Evolutionary conservation across 306 rosid genomes (phyloP), one percentile per base, ranked within the genome.

Genomic region (Cucumis cinereus): DNA sequence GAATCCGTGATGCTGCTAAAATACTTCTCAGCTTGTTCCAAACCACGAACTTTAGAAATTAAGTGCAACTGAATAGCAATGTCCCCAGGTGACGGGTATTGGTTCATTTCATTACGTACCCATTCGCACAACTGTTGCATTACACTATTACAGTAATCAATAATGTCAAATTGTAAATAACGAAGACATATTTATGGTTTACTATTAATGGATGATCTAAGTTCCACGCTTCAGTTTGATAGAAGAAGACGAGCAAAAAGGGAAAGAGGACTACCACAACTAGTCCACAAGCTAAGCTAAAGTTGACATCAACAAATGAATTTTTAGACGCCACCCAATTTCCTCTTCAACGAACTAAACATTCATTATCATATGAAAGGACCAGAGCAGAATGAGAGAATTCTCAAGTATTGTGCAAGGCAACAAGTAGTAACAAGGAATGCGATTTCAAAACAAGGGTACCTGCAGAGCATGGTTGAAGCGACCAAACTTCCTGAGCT

Each of bases 401-500:
- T 23, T 45, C 6, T 69, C 17, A 43, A 43, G 74, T 28, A 33
- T 8, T 9, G 47, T 33, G 33, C 69, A 60, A 26, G 63, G 4
- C 33, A 3, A 58, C 63, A 61, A 61, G 43, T 28, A 30, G 68
- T 30, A 38, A 54, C 7, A 40, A 57, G 8, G 17, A 6, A 24
- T 5, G 69, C 23, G 9, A 20, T 40, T 43, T 11, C 24, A 26
- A 33, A 49, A 8, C 15, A 61, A 54, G 62, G 20, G 43, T 35
- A 90, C 93, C 89, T 90, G 88, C 41, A 92, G 92, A 79, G 97
- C 97, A 28, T 90, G 97, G 1, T 52, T 19, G 84, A 41, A 84
- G 49, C 93, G 96, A 64, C 86, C 87, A 35, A 47, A 49, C 23
- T 33, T 75, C 36, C 87, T 55, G 67, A 92, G 93, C 75, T 74